Percentiles rank a stretch among this genome's conserved stretches.
phyloP scores from a whole-genome alignment of 495 filamentous ascomycete genomes.

The Podospora fimiseda region DNA sequence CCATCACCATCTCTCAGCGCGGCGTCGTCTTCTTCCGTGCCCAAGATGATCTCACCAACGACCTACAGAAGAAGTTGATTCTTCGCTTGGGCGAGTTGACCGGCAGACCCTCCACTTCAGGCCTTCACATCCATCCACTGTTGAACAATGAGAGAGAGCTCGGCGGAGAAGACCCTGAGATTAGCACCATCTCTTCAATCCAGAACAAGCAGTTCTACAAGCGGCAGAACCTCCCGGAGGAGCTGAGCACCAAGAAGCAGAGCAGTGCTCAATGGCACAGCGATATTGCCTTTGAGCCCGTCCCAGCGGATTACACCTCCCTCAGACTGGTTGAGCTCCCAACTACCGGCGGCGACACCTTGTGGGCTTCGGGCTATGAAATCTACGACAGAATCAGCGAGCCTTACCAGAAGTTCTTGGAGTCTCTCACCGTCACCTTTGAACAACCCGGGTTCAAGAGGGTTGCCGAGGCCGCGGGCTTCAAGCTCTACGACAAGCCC shows the following conservation, averaged over 20 bases:
- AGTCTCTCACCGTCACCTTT: slow-evolving; percentile 59
- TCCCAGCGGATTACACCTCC: slow-evolving; percentile 57
- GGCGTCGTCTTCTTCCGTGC: slow-evolving; percentile 76
- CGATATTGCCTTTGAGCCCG: slow-evolving; percentile 61
- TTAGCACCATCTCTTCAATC: slow-evolving; percentile 61
- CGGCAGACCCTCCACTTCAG: slow-evolving; percentile 55
- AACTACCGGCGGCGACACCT: slow-evolving; percentile 51
- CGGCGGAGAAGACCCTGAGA: slow-evolving; percentile 60
- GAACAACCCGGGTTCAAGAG: slow-evolving; percentile 52
- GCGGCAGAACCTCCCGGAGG: slow-evolving; percentile 7
- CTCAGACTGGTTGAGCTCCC: slow-evolving; percentile 55
- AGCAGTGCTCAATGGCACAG: slow-evolving; percentile 51
- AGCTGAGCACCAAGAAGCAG: slow-evolving; percentile 29
- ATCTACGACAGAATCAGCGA: slow-evolving; percentile 64
- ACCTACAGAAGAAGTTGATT: slow-evolving; percentile 53
- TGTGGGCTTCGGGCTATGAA: slow-evolving; percentile 70
- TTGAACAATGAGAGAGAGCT: slow-evolving; percentile 54
- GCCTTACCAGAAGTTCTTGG: slow-evolving; percentile 61
- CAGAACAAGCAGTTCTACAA: slow-evolving; percentile 51
- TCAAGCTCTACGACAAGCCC: slow-evolving; percentile 49
- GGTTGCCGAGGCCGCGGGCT: slow-evolving; percentile 45
- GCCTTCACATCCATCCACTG: slow-evolving; percentile 66
- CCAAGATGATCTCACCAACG: slow-evolving; percentile 49
- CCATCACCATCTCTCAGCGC: slow-evolving; percentile 69
- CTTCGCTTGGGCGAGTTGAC: slow-evolving; percentile 57